Conservation (phyloP, 768 basidiomycete genomes). For the Phlebiopsis gigantea region DNA sequence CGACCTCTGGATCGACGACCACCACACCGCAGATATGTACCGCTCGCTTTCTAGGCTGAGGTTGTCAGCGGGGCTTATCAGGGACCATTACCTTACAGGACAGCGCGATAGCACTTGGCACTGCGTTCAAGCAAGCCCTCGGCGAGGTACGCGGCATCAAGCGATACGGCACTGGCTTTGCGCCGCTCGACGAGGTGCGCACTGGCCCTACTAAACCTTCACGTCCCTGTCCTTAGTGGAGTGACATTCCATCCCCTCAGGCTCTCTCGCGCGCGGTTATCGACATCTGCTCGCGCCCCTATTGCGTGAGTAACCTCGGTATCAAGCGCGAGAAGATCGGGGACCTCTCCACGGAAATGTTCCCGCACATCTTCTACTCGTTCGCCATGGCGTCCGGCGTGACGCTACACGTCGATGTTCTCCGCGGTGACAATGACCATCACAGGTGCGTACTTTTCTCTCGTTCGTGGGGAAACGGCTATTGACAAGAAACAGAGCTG, state of each 20-base stretch:
- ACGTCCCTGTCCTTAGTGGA: background rate
- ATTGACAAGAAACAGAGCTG: constrained; percentile 59
- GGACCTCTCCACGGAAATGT: constrained; percentile 96
- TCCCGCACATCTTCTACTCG: constrained; percentile 95
- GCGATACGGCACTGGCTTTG: constrained; percentile 94
- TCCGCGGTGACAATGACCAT: constrained; percentile 96
- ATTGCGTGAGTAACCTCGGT: constrained; percentile 88
- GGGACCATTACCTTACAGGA: constrained; percentile 58
- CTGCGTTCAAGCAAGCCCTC: constrained; percentile 91
- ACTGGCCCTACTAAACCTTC: too few relatives aligned
- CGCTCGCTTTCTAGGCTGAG: background rate
- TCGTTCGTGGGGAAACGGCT: too few relatives aligned
- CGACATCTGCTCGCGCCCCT: constrained; percentile 96
- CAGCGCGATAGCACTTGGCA: constrained; percentile 79
- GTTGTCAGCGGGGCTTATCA: constrained; percentile 2
- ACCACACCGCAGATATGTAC: constrained; percentile 95
- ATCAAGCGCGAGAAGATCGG: constrained; percentile 88
- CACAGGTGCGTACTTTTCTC: constrained; percentile 63
- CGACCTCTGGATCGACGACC: constrained; percentile 97
- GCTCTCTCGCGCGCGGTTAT: constrained; percentile 94
- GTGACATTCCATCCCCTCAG: constrained; percentile 33
- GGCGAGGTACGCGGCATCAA: constrained; percentile 93
- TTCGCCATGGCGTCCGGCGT: constrained; percentile 96
- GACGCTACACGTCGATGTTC: constrained; percentile 90
- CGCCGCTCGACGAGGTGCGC: constrained; percentile 91